These are phyloP conservation scores for Grosmannia penicillata DNA, from an alignment of 2,329 filamentous ascomycete species.

Conservation along the genomic window DNA sequence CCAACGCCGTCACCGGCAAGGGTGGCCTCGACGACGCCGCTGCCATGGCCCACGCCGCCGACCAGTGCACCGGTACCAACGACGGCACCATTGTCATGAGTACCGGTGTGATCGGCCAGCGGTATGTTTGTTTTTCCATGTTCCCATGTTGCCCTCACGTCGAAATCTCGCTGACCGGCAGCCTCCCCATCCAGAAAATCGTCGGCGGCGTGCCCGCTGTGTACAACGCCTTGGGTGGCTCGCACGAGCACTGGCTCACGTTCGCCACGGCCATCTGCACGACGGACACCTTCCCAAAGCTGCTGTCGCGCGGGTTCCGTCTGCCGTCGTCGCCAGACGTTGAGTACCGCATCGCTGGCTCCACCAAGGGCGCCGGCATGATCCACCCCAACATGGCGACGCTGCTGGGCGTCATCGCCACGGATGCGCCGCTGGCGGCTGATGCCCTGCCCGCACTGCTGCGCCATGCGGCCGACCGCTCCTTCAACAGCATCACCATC, in stretches of 20 bases:
- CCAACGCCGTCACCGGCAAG: constrained; percentile 90
- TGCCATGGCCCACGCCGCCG: constrained; percentile 67
- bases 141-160: neutral
- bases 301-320: constrained; percentile 70
- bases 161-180: constrained; percentile 18
- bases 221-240: constrained; percentile 52
- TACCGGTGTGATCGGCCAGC: constrained; percentile 92
- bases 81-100: constrained; percentile 82
- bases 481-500: constrained; percentile 93
- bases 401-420: constrained; percentile 79
- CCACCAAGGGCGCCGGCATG: constrained; percentile 98
- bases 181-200: constrained; percentile 84
- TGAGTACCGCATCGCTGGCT: constrained; percentile 77
- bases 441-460: constrained; percentile 55
- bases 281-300: constrained; percentile 95
- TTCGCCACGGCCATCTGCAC: constrained; percentile 91
- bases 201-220: constrained; percentile 66
- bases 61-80: constrained; percentile 36
- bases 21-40: constrained; percentile 79
- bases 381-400: constrained; percentile 99
- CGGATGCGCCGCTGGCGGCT: constrained; percentile 68
- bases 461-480: constrained; percentile 59
- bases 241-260: constrained; percentile 74
- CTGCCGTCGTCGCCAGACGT: constrained; percentile 64
- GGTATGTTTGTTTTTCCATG: constrained; percentile 32